A percentile compares a stretch with the other conserved stretches of the same genome.
These are phyloP conservation scores for Zygosaccharomyces lentus DNA, from an alignment of 805 yeast genomes.

Conservation along the genomic window DNA sequence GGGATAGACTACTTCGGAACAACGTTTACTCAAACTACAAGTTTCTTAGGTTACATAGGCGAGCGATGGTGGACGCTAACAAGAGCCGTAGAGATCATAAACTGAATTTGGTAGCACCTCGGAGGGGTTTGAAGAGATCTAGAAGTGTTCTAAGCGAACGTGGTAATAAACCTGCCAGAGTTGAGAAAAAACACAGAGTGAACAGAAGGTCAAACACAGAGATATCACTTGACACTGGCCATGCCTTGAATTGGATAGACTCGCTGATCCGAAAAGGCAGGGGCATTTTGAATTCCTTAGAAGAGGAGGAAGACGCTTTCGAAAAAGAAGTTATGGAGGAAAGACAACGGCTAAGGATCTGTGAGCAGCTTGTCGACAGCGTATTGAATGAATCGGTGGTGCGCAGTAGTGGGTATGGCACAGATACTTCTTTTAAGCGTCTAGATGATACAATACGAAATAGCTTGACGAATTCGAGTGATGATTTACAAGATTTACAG, in stretches of 20 bases:
- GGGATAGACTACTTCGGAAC: not conserved
- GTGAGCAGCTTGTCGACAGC: constrained; percentile 8
- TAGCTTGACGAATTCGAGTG: constrained; percentile 14
- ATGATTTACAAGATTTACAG: not conserved
- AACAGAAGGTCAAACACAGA: not conserved
- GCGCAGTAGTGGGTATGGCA: constrained; percentile 7
- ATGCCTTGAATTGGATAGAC: constrained; percentile 21
- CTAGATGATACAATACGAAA: constrained; percentile 18
- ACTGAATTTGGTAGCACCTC: constrained; percentile 19
- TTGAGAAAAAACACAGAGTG: not conserved
- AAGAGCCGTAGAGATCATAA: not conserved
- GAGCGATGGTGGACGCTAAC: not conserved
- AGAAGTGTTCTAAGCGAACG: constrained; percentile 9
- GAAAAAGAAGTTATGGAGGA: constrained; percentile 14
- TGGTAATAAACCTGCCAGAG: not conserved
- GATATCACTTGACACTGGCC: constrained; percentile 2
- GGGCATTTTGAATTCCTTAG: constrained; percentile 16
- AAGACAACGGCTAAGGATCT: constrained; percentile 2
- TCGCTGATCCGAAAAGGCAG: constrained; percentile 26
- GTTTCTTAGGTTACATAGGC: not conserved
- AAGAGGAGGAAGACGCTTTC: constrained; percentile 14
- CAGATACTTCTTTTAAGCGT: constrained; percentile 22
- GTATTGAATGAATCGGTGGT: not conserved
- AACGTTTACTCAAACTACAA: not conserved
- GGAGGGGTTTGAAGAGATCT: constrained; percentile 21